Evolutionary conservation across 768 basidiomycete genomes (phyloP).

Genomic region (Peribolospora kevripleyi): DNA sequence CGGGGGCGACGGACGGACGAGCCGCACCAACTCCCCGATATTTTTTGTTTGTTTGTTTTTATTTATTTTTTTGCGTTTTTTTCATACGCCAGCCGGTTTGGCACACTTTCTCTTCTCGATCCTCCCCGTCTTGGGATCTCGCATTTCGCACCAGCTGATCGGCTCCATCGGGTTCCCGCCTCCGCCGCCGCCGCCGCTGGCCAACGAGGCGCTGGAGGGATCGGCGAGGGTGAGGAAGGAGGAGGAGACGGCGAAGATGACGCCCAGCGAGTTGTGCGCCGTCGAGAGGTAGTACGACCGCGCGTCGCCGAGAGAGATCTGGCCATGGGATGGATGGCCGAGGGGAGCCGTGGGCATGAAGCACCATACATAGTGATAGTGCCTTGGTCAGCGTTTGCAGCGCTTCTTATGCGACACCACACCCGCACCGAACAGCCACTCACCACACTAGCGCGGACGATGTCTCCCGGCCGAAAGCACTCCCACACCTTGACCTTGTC

Average conservation of each 20-base stretch:
- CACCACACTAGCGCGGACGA: slow-evolving; percentile 65
- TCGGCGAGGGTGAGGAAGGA: no score
- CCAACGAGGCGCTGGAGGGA: background rate
- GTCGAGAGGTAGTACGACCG: slow-evolving; percentile 81
- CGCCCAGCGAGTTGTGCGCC: slow-evolving; percentile 68
- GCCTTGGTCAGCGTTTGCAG: background rate
- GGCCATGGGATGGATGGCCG: background rate
- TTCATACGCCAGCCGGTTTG: no score
- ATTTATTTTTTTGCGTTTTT: no score
- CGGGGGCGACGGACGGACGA: no score
- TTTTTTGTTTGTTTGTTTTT: no score
- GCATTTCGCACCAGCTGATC: no score
- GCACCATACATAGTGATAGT: background rate
- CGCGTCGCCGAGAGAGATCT: slow-evolving; percentile 82
- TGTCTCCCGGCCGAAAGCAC: slow-evolving; percentile 78
- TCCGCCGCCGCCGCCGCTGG: background rate
- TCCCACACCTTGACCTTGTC: slow-evolving; percentile 36
- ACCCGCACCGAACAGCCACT: slow-evolving; percentile 15
- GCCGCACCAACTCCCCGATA: no score
- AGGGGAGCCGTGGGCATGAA: no score
- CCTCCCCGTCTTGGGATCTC: no score
- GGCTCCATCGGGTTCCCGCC: no score
- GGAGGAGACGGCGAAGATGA: slow-evolving; percentile 44
- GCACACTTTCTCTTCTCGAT: no score
- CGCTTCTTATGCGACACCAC: background rate